Evolutionary conservation across 176 grass and related monocot genomes (phyloP).

Genomic region (Pontederia crassipes): DNA sequence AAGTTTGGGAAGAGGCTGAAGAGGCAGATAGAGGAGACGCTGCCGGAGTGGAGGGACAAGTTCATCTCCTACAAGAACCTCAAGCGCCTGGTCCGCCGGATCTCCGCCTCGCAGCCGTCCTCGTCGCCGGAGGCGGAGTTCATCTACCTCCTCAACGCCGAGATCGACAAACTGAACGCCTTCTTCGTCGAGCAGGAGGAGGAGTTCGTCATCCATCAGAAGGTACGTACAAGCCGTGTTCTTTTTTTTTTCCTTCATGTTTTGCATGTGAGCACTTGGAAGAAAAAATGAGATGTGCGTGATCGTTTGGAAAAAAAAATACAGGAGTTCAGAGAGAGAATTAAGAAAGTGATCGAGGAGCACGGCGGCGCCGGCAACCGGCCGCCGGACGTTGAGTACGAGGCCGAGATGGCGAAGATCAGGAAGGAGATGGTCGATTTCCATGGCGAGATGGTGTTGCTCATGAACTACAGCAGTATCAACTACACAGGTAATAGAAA

Average conservation of each 20-base stretch:
- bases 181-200: conserved; percentile 96
- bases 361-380: neutral
- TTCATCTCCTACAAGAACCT: conserved; percentile 87
- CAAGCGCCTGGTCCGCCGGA: conserved; percentile 58
- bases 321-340: conserved; percentile 59
- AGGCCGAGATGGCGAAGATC: conserved; percentile 21
- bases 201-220: conserved; percentile 76
- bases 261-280: neutral
- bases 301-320: neutral
- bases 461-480: conserved; percentile 66
- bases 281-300: neutral
- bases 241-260: neutral
- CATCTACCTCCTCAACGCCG: conserved; percentile 53
- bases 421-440: conserved; percentile 63
- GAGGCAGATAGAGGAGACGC: conserved; percentile 80
- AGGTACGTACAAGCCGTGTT: conserved; percentile 11
- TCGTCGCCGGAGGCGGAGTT: conserved; percentile 42
- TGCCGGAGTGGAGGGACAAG: conserved; percentile 74
- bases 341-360: conserved; percentile 19
- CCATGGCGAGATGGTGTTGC: conserved; percentile 72
- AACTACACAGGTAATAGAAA: conserved; percentile 60
- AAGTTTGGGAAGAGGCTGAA: conserved; percentile 92
- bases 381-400: conserved; percentile 5
- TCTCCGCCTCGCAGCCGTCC: conserved; percentile 25
- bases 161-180: conserved; percentile 84